Conservation (phyloP, 2,329 filamentous ascomycete genomes). For the Pyrenophora graminea region DNA sequence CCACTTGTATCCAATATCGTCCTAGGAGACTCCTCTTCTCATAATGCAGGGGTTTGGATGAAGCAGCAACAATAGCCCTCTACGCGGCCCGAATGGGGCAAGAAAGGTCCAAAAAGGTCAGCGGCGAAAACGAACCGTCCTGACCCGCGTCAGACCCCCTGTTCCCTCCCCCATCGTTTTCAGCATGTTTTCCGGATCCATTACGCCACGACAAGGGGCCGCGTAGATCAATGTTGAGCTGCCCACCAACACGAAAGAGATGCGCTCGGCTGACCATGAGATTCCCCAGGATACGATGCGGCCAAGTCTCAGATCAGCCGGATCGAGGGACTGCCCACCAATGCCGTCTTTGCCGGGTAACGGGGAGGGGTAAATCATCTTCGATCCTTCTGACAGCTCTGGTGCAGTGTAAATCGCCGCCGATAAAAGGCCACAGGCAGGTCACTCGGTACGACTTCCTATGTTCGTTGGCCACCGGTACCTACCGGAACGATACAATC, state of each 20-base stretch:
- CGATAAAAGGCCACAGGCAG: conserved; percentile 28
- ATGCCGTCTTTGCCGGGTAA: conserved; percentile 18
- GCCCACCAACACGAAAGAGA: conserved; percentile 29
- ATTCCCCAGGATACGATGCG: conserved; percentile 23
- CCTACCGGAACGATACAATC: conserved; percentile 2
- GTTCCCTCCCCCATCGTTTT: conserved; percentile 36
- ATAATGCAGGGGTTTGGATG: conserved; percentile 4
- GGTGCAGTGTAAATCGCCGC: conserved; percentile 16
- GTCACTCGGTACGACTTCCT: conserved; percentile 25
- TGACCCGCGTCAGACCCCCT: conserved; percentile 23
- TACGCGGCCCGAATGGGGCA: conserved; percentile 15
- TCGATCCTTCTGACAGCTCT: conserved; percentile 13
- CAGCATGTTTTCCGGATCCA: conserved; percentile 36
- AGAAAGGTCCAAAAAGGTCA: conserved; percentile 12
- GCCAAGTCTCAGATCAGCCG: conserved; percentile 46
- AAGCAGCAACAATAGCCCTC: conserved; percentile 6
- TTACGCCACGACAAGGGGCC: conserved; percentile 38
- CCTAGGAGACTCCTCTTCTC: background rate
- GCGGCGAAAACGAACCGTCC: conserved; percentile 18
- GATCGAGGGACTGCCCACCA: conserved; percentile 19
- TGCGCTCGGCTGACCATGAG: conserved; percentile 36
- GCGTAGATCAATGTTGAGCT: conserved; percentile 42
- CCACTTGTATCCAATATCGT: background rate
- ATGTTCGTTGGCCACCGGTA: conserved; percentile 8
- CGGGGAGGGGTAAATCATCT: conserved; percentile 12